Evolutionary conservation across 352 stramenopile genomes (phyloP).

Genomic region (Phytopythium boreale): DNA sequence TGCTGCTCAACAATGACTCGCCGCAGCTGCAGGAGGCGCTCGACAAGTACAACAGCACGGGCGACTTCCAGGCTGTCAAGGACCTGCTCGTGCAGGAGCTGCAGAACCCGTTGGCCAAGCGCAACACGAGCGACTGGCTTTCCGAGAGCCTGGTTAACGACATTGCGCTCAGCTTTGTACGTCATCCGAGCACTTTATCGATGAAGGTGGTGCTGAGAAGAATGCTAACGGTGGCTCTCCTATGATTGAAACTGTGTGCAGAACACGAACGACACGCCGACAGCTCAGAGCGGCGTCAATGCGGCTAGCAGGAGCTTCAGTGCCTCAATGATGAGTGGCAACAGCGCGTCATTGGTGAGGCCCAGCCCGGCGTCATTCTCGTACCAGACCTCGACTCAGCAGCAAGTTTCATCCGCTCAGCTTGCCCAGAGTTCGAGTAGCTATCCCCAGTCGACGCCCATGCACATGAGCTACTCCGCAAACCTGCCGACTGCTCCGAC

Average conservation of each 20-base stretch:
- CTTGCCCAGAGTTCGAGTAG: slow-evolving; percentile 7
- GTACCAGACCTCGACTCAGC: slow-evolving; percentile 24
- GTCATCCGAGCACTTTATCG: background rate
- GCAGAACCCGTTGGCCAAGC: slow-evolving; percentile 62
- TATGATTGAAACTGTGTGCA: background rate
- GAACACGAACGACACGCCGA: slow-evolving; percentile 8
- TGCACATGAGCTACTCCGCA: slow-evolving; percentile 28
- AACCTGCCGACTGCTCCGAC: background rate
- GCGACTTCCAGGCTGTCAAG: slow-evolving; percentile 73
- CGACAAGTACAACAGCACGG: slow-evolving; percentile 75
- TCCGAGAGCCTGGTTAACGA: slow-evolving; percentile 78
- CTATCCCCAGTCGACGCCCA: slow-evolving; percentile 29
- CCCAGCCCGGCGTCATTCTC: slow-evolving; percentile 24
- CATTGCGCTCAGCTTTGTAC: slow-evolving; percentile 58
- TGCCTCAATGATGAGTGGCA: background rate
- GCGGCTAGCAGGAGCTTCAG: background rate
- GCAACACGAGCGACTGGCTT: slow-evolving; percentile 66
- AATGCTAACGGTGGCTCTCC: background rate
- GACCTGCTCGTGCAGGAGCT: slow-evolving; percentile 63
- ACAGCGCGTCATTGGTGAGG: slow-evolving; percentile 11
- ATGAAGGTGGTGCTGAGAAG: background rate
- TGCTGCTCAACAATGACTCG: slow-evolving; percentile 79
- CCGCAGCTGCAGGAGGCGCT: slow-evolving; percentile 69
- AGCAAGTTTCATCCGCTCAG: background rate
- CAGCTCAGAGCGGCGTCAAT: background rate